Evolutionary conservation across 2,329 filamentous ascomycete genomes (phyloP).

Genomic region (Trichoderma sp.): DNA sequence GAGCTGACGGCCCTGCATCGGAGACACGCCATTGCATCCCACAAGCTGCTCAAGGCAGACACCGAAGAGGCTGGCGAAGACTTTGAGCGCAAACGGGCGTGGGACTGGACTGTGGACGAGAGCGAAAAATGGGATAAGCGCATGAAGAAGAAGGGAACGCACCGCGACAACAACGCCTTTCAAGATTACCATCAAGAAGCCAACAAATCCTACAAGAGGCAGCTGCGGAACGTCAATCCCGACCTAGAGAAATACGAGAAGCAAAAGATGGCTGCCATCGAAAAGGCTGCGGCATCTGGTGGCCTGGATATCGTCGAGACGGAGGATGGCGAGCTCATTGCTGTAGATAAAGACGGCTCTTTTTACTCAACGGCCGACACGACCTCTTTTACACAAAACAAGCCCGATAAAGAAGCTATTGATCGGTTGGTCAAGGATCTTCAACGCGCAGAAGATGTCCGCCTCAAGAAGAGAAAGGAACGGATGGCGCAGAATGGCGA

Average conservation of each 20-base stretch:
- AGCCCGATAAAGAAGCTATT: conserved; percentile 80
- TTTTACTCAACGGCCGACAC: conserved; percentile 90
- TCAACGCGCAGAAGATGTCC: conserved; percentile 80
- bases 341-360: conserved; percentile 83
- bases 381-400: conserved; percentile 77
- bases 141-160: conserved; percentile 77
- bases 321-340: conserved; percentile 90
- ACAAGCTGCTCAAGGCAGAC: conserved; percentile 92
- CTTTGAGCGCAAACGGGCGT: conserved; percentile 95
- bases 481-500: conserved; percentile 75
- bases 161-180: conserved; percentile 84
- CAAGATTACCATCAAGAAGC: conserved; percentile 84
- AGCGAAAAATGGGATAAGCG: conserved; percentile 91
- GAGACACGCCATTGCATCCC: conserved; percentile 80
- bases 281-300: conserved; percentile 78
- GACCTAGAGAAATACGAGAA: conserved; percentile 82
- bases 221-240: conserved; percentile 72
- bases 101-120: conserved; percentile 98
- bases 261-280: conserved; percentile 80
- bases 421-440: conserved; percentile 85
- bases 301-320: conserved; percentile 92
- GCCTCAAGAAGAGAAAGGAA: conserved; percentile 82
- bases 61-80: conserved; percentile 81
- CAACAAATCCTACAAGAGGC: conserved; percentile 89
- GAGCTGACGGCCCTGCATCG: conserved; percentile 77